These are phyloP conservation scores for Pestalotiopsis sp. DNA, from an alignment of 2,329 filamentous ascomycete genomes.

Conservation along the genomic window DNA sequence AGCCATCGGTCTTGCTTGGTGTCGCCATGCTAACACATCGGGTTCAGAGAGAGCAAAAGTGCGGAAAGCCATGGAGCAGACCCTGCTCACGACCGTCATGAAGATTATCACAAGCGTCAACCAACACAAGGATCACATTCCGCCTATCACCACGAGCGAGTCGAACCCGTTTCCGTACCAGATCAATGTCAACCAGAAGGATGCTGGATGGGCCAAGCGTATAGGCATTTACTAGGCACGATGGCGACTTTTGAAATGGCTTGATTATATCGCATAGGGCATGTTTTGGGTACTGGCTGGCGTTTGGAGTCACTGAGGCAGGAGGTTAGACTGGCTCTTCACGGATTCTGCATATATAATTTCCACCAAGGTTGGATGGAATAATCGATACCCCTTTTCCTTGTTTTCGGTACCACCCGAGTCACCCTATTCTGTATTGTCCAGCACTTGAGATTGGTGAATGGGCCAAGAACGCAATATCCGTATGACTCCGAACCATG, in stretches of 20 bases:
- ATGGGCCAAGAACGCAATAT: too few relatives aligned
- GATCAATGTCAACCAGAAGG: constrained; percentile 84
- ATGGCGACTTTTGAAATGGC: neutral
- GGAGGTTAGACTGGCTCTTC: neutral
- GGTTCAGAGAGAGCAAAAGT: constrained; percentile 84
- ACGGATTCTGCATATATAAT: neutral
- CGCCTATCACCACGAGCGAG: constrained; percentile 90
- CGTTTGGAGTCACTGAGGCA: neutral
- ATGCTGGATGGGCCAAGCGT: constrained; percentile 76
- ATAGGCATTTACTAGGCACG: constrained; percentile 70
- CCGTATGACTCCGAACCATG: too few relatives aligned
- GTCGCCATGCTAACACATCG: neutral
- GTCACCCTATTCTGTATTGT: neutral
- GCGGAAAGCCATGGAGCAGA: constrained; percentile 87
- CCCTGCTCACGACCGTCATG: constrained; percentile 82
- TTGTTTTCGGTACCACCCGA: neutral
- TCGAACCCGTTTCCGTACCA: constrained; percentile 94
- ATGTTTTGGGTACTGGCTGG: neutral
- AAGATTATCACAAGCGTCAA: constrained; percentile 90
- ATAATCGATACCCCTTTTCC: neutral
- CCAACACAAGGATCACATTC: constrained; percentile 91
- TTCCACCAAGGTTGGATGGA: neutral
- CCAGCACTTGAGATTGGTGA: too few relatives aligned
- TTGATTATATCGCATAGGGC: neutral
- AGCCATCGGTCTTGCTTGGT: neutral